These are phyloP conservation scores for Hyaloscypha bicolor DNA, from an alignment of 495 filamentous ascomycete species.

Conservation along the genomic window DNA sequence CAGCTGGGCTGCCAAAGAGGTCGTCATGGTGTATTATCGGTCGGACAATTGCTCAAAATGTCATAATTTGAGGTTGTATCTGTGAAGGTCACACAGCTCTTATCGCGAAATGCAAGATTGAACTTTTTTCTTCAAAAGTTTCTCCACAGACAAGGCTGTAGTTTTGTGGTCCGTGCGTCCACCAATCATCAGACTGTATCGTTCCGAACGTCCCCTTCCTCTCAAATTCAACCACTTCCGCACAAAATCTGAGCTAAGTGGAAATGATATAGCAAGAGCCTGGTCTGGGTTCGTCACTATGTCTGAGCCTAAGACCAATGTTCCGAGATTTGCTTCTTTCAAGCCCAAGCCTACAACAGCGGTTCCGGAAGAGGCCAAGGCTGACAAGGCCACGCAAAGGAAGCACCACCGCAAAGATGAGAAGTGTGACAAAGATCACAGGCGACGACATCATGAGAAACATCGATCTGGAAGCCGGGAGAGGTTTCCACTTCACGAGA, in stretches of 20 bases:
- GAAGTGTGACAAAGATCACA: slow-evolving; percentile 18
- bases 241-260: background rate
- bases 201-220: background rate
- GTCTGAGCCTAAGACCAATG: slow-evolving; percentile 34
- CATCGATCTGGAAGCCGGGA: slow-evolving; percentile 23
- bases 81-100: background rate
- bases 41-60: background rate
- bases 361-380: slow-evolving; percentile 16
- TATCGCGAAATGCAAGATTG: slow-evolving; percentile 4
- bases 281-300: slow-evolving; percentile 12
- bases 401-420: slow-evolving; percentile 4
- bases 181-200: background rate
- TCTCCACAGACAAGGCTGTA: background rate
- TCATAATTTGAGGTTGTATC: slow-evolving; percentile 13
- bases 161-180: background rate
- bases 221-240: background rate
- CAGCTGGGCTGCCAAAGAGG: slow-evolving; percentile 78
- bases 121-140: slow-evolving; percentile 11
- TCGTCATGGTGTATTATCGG: slow-evolving; percentile 59
- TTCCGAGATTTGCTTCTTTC: slow-evolving; percentile 73
- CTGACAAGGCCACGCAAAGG: background rate
- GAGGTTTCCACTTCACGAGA: slow-evolving; percentile 16
- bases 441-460: slow-evolving; percentile 10
- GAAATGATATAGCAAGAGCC: slow-evolving; percentile 14
- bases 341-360: slow-evolving; percentile 48